Evolutionary conservation across 257 asterid genomes (phyloP).

Genomic region (Jacaranda mimosifolia): DNA sequence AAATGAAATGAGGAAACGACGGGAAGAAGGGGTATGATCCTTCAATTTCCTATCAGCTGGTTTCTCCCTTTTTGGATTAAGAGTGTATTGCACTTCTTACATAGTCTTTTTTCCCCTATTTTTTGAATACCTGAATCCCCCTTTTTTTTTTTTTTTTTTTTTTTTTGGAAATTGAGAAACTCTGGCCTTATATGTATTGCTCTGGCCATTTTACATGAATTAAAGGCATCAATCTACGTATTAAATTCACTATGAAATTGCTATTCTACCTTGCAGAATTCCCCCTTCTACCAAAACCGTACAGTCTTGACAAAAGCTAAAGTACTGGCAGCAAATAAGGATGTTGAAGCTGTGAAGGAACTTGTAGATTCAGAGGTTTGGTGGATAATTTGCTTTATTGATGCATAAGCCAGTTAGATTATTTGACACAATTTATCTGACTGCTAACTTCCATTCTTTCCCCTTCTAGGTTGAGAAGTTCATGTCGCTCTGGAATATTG

Average conservation of each 20-base stretch:
- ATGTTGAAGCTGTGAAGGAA: conserved; percentile 66
- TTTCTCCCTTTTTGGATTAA: too few relatives aligned
- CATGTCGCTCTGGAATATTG: conserved; percentile 60
- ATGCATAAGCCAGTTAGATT: neutral
- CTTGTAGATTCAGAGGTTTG: conserved; percentile 74
- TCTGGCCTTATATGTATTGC: too few relatives aligned
- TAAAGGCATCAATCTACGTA: neutral
- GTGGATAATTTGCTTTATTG: conserved; percentile 6
- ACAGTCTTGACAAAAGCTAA: conserved; percentile 63
- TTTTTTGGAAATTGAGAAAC: too few relatives aligned
- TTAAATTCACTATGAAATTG: too few relatives aligned
- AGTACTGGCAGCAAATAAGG: conserved; percentile 83
- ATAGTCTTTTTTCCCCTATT: too few relatives aligned
- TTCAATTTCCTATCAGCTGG: neutral
- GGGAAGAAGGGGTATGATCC: conserved; percentile 77
- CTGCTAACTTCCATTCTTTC: conserved; percentile 10
- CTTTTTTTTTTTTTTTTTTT: too few relatives aligned
- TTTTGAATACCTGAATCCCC: too few relatives aligned
- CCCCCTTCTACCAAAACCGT: conserved; percentile 70
- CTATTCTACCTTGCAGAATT: conserved; percentile 61
- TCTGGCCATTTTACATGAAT: too few relatives aligned
- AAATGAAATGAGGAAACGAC: conserved; percentile 70
- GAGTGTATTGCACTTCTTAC: too few relatives aligned
- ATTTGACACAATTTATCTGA: neutral
- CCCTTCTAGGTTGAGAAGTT: conserved; percentile 66